These are phyloP conservation scores for Paramecium sexaurelia DNA, from an alignment of 73 alveolate species.

Conservation along the genomic window DNA sequence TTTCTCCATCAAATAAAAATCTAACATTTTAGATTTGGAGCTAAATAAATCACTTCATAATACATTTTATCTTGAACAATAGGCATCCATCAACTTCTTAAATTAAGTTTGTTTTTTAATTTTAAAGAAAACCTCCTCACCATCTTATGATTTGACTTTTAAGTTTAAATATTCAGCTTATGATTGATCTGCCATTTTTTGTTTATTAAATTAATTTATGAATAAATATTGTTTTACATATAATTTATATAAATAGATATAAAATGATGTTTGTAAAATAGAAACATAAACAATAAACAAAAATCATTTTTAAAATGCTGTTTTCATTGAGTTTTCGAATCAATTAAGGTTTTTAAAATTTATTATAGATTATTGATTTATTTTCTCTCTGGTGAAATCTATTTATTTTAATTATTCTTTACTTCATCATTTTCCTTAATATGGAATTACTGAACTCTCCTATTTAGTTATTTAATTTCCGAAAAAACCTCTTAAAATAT, in stretches of 20 bases:
- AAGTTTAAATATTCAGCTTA: constrained; percentile 49
- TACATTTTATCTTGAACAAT: constrained; percentile 51
- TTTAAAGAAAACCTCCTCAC: constrained; percentile 68
- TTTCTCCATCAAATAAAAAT: constrained; percentile 68
- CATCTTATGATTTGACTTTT: constrained; percentile 55
- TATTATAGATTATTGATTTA: not conserved
- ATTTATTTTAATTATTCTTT: not conserved
- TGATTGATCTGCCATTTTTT: constrained; percentile 13
- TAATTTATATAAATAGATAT: not conserved
- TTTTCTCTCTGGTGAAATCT: not conserved
- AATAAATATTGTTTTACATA: not conserved
- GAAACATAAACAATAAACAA: constrained; percentile 21
- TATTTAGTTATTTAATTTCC: not conserved
- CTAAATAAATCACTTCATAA: not conserved
- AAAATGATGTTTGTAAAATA: not conserved
- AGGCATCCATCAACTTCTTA: constrained; percentile 69
- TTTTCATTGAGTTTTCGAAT: not conserved
- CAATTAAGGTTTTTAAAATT: not conserved
- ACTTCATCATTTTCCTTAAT: not conserved
- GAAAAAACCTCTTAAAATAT: not conserved
- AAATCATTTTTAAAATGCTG: not conserved
- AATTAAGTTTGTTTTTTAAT: constrained; percentile 60
- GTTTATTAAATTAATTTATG: not conserved
- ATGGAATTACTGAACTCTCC: not conserved
- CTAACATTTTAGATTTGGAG: constrained; percentile 63